Base-by-base conservation (phyloP, 371 early-diverging fungal genomes). In the Rhizopus stolonifer region DNA sequence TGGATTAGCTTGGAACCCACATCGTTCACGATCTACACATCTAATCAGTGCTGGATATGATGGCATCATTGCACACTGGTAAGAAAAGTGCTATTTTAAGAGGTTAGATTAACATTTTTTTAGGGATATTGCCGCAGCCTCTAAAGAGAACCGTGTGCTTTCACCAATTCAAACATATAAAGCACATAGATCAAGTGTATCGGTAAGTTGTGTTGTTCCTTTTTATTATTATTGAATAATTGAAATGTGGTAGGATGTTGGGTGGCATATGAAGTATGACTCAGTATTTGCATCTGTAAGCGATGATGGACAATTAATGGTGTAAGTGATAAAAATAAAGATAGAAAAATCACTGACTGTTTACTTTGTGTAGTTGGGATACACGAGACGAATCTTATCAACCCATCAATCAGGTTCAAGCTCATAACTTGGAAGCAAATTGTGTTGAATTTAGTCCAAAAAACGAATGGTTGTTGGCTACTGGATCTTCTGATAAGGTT, bases 261-360 rank as follows among this genome's bases (percentile, higher is more conserved):
- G 91, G 18, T 99, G 96, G 96, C 87, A 93, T 64, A 70, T 79
- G 49, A 71, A 79, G 61, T 82, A 89, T 67, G 87, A 89, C 23
- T 77, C 85, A 46, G 69, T 96, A 15, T 96, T 98, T 72, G 95
- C 90, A 5, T 94, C 96, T 23, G 98, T 96, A 22, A 96, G 97
- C 33, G 97, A 97, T 72, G 98, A 98, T 71, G 88, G 84, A 51
- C 83, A 84, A 43, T 67, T 98, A 46, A 72, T 94, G 57, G 82
- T 98, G 88, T 91, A 82, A 65, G 81, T 52, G 14, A 0, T 39
- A 15, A 36, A 32, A 44, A 13, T 56, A 7, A 32, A 25, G 13
- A 25, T 22, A 40, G 23, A 24, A 24, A n/a, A 11, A n/a, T n/a
- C n/a, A n/a, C n/a, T n/a, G n/a, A n/a, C n/a, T n/a, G n/a, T n/a